Evolutionary conservation across 1,139 yeast genomes (phyloP), one percentile per base, ranked within the genome.

Genomic region (Candida tropicalis): DNA sequence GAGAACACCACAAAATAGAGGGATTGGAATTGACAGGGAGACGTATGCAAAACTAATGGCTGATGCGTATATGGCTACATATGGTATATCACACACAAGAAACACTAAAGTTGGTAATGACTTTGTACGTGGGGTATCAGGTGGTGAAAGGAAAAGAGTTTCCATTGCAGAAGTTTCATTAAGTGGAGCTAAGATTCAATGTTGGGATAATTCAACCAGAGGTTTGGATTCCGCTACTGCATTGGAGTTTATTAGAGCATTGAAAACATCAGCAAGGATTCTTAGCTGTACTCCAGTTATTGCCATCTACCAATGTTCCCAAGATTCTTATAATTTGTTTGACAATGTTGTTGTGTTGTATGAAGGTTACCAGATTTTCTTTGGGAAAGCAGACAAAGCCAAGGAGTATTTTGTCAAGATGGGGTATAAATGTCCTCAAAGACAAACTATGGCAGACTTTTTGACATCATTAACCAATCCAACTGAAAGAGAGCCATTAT

Each of bases 381-480:
- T 73, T 57, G 96, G 96, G 48, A 75, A 78, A 32, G 73, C 81
- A 11, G 60, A 62, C n/a, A 60, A 67, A 25, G 95, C 93, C 5
- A 82, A 77, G 53, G 67, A 68, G 5, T 78, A 59, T 55, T 78
- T 78, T 46, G 55, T 63, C 38, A 62, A 62, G 11, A 67, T 77
- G 77, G 83, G 83, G 5, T 79, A 64, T 52, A 62, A 73, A 12
- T 85, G 90, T 57, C 85, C 87, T 28, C 72, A 76, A 29, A 81
- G 96, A 62, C 90, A 85, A 67, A 84, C 95, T 8, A 84, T 93
- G 47, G 88, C 91, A 18, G 96, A 88, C 61, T 88, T 78, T 62
- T 70, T 87, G 55, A 87, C 95, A 2, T 79, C 91, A 1, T 67
- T 86, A 38, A 84, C 95, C 2, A 81, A 81, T 53, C 89, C 93